Evolutionary conservation across 352 stramenopile genomes (phyloP), one percentile per base, ranked within the genome.

Genomic region (Pythium myriotylum): DNA sequence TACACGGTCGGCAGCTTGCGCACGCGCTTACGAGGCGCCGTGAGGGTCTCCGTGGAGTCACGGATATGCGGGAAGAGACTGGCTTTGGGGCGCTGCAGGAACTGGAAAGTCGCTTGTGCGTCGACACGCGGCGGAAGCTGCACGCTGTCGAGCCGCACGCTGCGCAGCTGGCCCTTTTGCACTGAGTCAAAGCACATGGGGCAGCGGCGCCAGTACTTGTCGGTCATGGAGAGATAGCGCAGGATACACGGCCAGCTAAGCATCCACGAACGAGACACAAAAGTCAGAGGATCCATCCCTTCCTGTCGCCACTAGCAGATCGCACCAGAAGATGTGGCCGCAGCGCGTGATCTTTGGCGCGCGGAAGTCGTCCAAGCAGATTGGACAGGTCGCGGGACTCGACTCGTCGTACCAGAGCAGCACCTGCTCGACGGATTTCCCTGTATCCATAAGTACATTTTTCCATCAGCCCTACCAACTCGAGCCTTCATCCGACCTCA

Each of bases 141-240:
- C 22, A 89, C 60, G 48, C 79, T 68, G 43, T 91, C 70, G 33
- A 94, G 60, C 17, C 77, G 71, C 12, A 92, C 84, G 62, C 82
- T 93, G 39, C 84, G 81, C 43, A 94, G 42, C 26, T 94, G 84
- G 1, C 70, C 81, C 62, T 92, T 94, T 65, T 94, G 84, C 45
- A 93, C 81, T 19, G 82, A 87, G 53, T 94, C 86, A 54, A 94
- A 94, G 60, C 86, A 94, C 86, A 94, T 94, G 7, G 86, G 86
- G 48, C 86, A 94, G 35, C 86, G 84, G 27, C 83, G 79, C 86
- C 86, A 94, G 70, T 94, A 94, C 65, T 94, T 94, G 53, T 94
- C 86, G 39, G 74, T 88, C 67, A 94, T 67, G 3, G 86, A 94
- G 47, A 94, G 40, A 50, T 94, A 94, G 16, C 81, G 81, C 10